Base-by-base conservation (phyloP, 2,329 filamentous ascomycete genomes). In the Leptographium galeiforme region DNA sequence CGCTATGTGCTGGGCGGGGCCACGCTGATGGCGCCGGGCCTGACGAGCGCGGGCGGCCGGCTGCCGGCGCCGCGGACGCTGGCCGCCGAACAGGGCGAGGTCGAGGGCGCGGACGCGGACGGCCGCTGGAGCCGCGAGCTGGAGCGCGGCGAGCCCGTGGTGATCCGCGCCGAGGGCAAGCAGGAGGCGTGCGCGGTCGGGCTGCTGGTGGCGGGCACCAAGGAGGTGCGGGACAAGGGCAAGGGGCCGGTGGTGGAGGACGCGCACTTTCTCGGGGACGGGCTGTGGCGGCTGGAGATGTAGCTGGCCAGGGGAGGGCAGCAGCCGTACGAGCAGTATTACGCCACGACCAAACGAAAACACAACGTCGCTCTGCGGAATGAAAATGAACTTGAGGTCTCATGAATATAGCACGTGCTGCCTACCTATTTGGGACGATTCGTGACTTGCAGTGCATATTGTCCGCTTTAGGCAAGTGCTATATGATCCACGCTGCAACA, bases 161-260 rank as follows among this genome's bases (percentile, higher is more conserved):
- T 91, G 6, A 79, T 98, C 18, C 83, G 84, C 72, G 89, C 93
- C 0, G 93, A 98, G 75, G 93, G 93, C 8, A 98, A 98, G 74
- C 80, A 85, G 62, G 83, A 91, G 72, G 88, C 89, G 7, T 96
- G 90, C 68, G 80, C 95, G 53, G 85, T 98, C 0, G 93, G 93
- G 0, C 73, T 86, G 58, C 66, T 98, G 65, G 89, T 88, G 62
- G 81, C 85, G 63, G 85, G 89, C 4, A 96, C 93, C 0, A 83
- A 84, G 68, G 89, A 96, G 69, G 90, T 95, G 67, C 95, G 93
- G 78, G 84, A 82, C 60, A 91, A 91, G 72, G 89, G 89, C 60
- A 97, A 97, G 73, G 93, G 93, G 0, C 87, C 90, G 7, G 93
- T 90, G 16, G 87, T 97, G 60, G 91, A 97, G 72, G 85, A 89